Base-by-base conservation (phyloP, 805 yeast genomes). In the Schwanniomyces polymorphus region DNA sequence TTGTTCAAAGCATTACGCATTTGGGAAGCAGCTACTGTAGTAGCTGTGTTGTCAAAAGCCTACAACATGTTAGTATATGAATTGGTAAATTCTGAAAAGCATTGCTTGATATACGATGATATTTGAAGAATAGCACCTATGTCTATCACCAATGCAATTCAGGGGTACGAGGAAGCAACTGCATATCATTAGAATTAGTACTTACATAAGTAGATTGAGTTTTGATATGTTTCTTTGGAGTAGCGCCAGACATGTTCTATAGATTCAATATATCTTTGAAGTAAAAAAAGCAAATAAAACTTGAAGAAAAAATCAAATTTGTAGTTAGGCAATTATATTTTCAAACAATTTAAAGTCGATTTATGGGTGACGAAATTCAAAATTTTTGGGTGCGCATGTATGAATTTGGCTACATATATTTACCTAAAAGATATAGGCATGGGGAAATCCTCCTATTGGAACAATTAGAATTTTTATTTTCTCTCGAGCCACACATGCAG, bases 1-100 rank as follows among this genome's bases (percentile, higher is more conserved):
- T 80, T 82, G 80, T 92, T 92, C 70, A 94, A 81, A 1, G 96
- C 92, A 67, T 94, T 92, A 65, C 98, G 85, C 98, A 92, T 94
- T 71, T 90, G 97, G 53, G 96, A 86, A 5, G 98, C 97, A 26
- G 98, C 97, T 52, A 91, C 94, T 53, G 88, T 88, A 47, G 97
- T 89, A 41, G 97, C 89, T 54, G 95, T 88, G 74, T 88, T 88
- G 70, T 92, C 99, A 62, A 94, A 92, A 26, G 29, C 29, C 41
- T 26, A 38, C 7, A n/a, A 7, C 18, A 26, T 21, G 27, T 21
- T 37, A 37, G 27, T 23, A 37, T 37, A 21, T 21, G 8, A 11
- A n/a, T 23, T 12, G 10, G 11, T 5, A 21, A 5, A 28, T 4
- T 28, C 14, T n/a, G 14, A 28, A 4, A 12, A 11, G 6, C 33